Evolutionary conservation across 441 rosid species (phyloP).

Genomic region (Arabidopsis lyrata): DNA sequence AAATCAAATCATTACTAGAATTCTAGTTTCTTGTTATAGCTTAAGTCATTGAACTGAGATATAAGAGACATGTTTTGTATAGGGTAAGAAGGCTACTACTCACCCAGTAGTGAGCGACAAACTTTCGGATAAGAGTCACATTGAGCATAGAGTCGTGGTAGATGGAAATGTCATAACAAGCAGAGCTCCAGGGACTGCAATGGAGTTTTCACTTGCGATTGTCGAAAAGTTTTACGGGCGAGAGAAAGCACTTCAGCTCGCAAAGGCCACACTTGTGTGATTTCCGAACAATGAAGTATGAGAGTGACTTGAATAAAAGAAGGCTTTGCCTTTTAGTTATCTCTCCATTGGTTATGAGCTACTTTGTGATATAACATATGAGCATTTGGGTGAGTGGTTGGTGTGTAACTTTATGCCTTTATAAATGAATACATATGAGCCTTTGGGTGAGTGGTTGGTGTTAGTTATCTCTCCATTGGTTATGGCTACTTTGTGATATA

Average conservation of each 20-base stretch:
- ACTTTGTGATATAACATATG: neutral
- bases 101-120: slow-evolving; percentile 83
- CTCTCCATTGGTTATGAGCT: slow-evolving; percentile 1
- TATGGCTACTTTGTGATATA: neutral
- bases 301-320: slow-evolving; percentile 9
- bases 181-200: slow-evolving; percentile 86
- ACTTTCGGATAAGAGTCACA: slow-evolving; percentile 74
- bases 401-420: slow-evolving; percentile 24
- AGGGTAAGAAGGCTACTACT: slow-evolving; percentile 98
- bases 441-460: slow-evolving; percentile 14
- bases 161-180: slow-evolving; percentile 95
- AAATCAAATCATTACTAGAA: neutral
- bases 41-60: slow-evolving; percentile 13
- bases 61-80: slow-evolving; percentile 5
- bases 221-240: slow-evolving; percentile 87
- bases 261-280: slow-evolving; percentile 66
- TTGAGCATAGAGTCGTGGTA: slow-evolving; percentile 77
- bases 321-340: slow-evolving; percentile 14
- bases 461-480: slow-evolving; percentile 9
- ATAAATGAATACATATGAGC: slow-evolving; percentile 20
- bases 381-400: slow-evolving; percentile 10
- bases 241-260: slow-evolving; percentile 70
- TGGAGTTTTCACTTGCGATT: slow-evolving; percentile 85
- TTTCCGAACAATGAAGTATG: slow-evolving; percentile 9
- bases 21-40: slow-evolving; percentile 1